These are phyloP conservation scores for Chlorella sp. DNA, from an alignment of 139 green algal genomes.

Conservation along the genomic window DNA sequence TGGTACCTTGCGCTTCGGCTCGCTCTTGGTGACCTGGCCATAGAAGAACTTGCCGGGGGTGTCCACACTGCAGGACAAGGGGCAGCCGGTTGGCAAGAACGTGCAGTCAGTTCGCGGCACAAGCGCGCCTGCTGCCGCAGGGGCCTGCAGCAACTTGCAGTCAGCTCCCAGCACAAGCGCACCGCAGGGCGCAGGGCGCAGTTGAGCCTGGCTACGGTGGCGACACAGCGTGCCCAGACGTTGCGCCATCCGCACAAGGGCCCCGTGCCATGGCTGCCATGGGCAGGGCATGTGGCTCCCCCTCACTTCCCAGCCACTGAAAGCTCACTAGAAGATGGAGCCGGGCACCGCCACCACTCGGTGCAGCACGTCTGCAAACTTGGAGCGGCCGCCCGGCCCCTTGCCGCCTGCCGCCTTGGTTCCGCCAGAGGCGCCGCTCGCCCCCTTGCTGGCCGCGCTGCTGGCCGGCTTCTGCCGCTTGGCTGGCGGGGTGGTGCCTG, in stretches of 20 bases:
- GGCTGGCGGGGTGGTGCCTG: neutral
- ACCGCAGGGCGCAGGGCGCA: too few relatives aligned
- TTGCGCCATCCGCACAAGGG: too few relatives aligned
- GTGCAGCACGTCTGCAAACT: slow-evolving; percentile 27
- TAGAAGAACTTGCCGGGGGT: neutral
- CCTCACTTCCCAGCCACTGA: too few relatives aligned
- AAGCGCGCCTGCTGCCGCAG: too few relatives aligned
- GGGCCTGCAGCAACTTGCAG: too few relatives aligned
- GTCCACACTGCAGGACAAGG: slow-evolving; percentile 5
- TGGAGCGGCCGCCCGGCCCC: neutral
- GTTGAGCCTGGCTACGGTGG: too few relatives aligned
- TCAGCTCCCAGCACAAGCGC: too few relatives aligned
- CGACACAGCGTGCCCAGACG: too few relatives aligned
- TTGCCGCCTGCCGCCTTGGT: too few relatives aligned
- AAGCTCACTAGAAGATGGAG: slow-evolving; percentile 21
- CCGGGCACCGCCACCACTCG: slow-evolving; percentile 4
- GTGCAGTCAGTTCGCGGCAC: too few relatives aligned
- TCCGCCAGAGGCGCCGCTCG: neutral
- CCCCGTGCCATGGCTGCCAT: too few relatives aligned
- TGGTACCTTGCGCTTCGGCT: neutral
- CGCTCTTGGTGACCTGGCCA: slow-evolving; percentile 1
- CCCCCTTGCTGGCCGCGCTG: neutral
- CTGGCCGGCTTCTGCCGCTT: neutral
- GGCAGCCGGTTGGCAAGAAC: neutral
- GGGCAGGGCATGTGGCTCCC: too few relatives aligned